phyloP scores from a whole-genome alignment of 441 rosid genomes.

The Corymbia citriodora region DNA sequence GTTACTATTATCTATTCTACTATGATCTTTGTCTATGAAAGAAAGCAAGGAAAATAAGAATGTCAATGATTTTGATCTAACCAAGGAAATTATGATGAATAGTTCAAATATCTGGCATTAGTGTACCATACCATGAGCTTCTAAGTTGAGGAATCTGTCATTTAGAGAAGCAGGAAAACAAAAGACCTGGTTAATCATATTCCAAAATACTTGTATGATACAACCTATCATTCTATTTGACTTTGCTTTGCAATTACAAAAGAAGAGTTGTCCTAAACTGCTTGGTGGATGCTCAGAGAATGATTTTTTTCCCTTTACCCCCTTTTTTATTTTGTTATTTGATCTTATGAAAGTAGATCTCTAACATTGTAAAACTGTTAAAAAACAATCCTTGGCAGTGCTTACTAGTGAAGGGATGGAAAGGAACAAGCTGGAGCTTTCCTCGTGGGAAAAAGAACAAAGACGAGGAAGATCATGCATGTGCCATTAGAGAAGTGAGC shows the following conservation, averaged over 20 bases:
- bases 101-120: not conserved
- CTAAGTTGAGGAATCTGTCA: not conserved
- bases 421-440: constrained; percentile 99
- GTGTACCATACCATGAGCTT: not conserved
- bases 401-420: constrained; percentile 97
- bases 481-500: constrained; percentile 92
- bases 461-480: constrained; percentile 96
- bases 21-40: not conserved
- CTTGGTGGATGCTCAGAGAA: not conserved
- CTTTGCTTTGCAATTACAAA: not conserved
- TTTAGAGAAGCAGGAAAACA: not conserved
- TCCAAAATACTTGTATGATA: not conserved
- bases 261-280: not conserved
- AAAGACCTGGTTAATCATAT: not conserved
- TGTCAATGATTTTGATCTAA: not conserved
- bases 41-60: not conserved
- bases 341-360: not conserved
- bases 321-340: not conserved
- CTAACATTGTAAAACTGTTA: not conserved
- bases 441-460: constrained; percentile 98
- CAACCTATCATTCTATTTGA: not conserved
- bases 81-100: not conserved
- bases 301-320: not conserved
- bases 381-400: constrained; percentile 44
- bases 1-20: not conserved